A percentile compares a stretch with the other conserved stretches of the same genome.
Evolutionary conservation across 176 grass and related monocot species (phyloP).

Genomic region (Avena sativa): DNA sequence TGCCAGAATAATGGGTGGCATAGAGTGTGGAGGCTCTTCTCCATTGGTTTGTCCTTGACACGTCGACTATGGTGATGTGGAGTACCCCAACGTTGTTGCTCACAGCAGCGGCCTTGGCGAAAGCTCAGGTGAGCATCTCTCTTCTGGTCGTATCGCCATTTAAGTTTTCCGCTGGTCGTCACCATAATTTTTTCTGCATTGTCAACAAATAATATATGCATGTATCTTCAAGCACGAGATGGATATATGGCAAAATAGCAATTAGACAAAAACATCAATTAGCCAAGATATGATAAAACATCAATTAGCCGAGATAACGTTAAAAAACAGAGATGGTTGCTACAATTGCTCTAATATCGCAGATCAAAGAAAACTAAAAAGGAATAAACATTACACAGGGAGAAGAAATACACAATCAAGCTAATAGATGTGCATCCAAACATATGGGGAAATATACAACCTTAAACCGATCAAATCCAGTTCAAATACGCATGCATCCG

Average conservation of each 20-base stretch:
- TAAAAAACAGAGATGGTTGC: neutral
- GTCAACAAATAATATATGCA: neutral
- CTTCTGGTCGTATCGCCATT: neutral
- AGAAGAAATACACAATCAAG: neutral
- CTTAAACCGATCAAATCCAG: no score
- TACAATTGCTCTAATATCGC: neutral
- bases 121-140: neutral
- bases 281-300: neutral
- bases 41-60: neutral
- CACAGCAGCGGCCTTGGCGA: neutral
- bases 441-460: neutral
- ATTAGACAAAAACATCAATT: no score
- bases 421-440: neutral
- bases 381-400: neutral
- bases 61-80: neutral
- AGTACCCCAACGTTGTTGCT: neutral
- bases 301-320: neutral
- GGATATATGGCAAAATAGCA: neutral
- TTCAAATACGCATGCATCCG: no score
- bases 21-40: neutral
- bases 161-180: neutral
- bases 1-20: neutral
- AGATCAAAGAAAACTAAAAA: neutral
- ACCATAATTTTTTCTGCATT: no score
- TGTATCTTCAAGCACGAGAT: neutral